Percentiles rank a stretch among this genome's conserved stretches.
phyloP scores from a whole-genome alignment of 2,329 filamentous ascomycete species.

The Coniochaeta sp. region DNA sequence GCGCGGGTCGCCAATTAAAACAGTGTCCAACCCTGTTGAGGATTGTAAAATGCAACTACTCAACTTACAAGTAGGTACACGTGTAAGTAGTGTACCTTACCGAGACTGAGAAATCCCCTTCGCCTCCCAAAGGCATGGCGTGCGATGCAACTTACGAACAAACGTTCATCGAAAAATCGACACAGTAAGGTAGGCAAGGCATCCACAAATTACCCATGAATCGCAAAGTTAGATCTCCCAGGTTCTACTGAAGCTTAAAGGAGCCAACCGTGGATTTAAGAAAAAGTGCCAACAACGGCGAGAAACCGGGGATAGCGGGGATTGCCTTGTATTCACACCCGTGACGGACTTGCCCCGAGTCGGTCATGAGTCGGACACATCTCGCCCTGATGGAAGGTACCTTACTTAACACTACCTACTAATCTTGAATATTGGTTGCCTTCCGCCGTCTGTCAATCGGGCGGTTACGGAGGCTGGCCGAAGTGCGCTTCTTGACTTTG shows the following conservation, averaged over 20 bases:
- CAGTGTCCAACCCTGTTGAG: background rate
- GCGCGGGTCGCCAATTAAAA: background rate
- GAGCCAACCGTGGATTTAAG: background rate
- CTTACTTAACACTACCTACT: too few relatives aligned
- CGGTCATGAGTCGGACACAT: background rate
- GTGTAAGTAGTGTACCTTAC: too few relatives aligned
- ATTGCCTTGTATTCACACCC: background rate
- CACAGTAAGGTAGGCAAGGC: background rate
- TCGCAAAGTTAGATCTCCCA: background rate
- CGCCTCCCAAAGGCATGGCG: background rate
- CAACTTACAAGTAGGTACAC: too few relatives aligned
- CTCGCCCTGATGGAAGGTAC: background rate
- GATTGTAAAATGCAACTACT: background rate
- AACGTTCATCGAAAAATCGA: background rate
- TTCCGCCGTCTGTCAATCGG: background rate
- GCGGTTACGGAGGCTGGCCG: background rate
- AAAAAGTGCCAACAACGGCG: background rate
- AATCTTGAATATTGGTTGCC: background rate
- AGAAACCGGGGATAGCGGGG: background rate
- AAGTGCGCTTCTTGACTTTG: background rate
- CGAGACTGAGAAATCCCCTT: background rate
- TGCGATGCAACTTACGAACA: too few relatives aligned
- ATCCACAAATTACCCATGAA: background rate
- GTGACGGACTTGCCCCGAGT: background rate
- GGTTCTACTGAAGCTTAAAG: background rate